These are phyloP conservation scores for Kodamaea sp. DNA, from an alignment of 1,139 yeast species.

Conservation along the genomic window DNA sequence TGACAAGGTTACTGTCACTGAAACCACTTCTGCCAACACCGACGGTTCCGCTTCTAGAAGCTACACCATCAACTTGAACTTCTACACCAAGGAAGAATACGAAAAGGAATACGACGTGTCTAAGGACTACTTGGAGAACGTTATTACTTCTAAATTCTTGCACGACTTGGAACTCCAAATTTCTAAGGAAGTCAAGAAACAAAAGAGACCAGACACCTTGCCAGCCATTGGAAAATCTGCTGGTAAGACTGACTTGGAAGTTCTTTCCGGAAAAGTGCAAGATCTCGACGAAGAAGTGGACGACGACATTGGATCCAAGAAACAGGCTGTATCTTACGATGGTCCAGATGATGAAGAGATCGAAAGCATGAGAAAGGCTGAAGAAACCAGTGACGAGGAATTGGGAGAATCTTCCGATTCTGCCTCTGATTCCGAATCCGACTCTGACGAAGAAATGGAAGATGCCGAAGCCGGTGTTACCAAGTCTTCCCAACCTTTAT, in stretches of 20 bases:
- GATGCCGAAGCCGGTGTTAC: constrained; percentile 22
- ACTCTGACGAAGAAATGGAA: constrained; percentile 26
- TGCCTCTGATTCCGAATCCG: constrained; percentile 38
- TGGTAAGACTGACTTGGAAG: constrained; percentile 53
- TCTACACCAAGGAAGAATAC: constrained; percentile 78
- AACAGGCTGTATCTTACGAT: constrained; percentile 90
- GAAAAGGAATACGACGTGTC: constrained; percentile 85
- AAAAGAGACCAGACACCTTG: constrained; percentile 58
- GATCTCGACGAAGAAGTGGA: constrained; percentile 42
- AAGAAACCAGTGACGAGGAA: constrained; percentile 68
- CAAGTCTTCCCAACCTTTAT: constrained; percentile 29
- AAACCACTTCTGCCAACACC: constrained; percentile 67
- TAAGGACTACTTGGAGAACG: constrained; percentile 73
- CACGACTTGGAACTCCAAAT: constrained; percentile 70
- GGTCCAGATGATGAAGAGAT: constrained; percentile 93
- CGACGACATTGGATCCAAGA: constrained; percentile 66
- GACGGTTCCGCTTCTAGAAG: constrained; percentile 63
- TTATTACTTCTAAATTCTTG: constrained; percentile 67
- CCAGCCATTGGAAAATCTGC: constrained; percentile 76
- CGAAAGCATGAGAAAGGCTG: constrained; percentile 83
- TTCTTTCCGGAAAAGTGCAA: constrained; percentile 35
- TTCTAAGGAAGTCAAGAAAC: constrained; percentile 80
- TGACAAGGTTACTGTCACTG: constrained; percentile 82
- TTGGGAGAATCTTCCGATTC: constrained; percentile 40
- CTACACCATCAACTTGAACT: constrained; percentile 70